Evolutionary conservation across 176 grass and related monocot species (phyloP).

Genomic region (Elaeis guineensis): DNA sequence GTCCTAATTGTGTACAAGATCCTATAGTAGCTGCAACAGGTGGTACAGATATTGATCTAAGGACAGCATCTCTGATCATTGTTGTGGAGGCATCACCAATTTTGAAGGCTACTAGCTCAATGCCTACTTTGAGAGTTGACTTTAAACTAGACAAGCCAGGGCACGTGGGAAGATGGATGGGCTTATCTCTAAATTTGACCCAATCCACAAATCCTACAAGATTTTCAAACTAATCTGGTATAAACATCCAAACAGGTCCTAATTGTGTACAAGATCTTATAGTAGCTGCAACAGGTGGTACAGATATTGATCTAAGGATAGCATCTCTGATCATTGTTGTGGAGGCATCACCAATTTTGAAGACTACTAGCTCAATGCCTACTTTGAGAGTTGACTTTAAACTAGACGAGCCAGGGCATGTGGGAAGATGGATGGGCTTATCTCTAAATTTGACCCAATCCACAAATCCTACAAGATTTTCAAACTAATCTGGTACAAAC

Average conservation of each 20-base stretch:
- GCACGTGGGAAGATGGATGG: conserved; percentile 59
- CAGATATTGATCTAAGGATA: conserved; percentile 28
- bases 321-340: conserved; percentile 61
- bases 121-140: conserved; percentile 69
- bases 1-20: no score
- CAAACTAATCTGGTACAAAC: no score
- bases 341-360: conserved; percentile 46
- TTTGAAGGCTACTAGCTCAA: conserved; percentile 70
- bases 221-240: no score
- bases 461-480: no score
- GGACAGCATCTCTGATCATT: conserved; percentile 53
- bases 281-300: not conserved
- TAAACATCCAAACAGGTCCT: no score
- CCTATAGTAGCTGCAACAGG: not conserved
- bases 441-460: no score
- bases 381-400: conserved; percentile 54
- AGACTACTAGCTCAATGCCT: conserved; percentile 76
- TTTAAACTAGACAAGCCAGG: conserved; percentile 59
- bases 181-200: no score
- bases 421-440: conserved; percentile 42
- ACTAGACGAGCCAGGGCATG: conserved; percentile 65
- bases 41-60: conserved; percentile 24
- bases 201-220: no score
- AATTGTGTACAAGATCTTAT: no score
- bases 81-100: conserved; percentile 39